Evolutionary conservation across 1,284 basidiomycete species (phyloP), one percentile per base, ranked within the genome.

Genomic region (Austroboletus olivaceoglutinosus): DNA sequence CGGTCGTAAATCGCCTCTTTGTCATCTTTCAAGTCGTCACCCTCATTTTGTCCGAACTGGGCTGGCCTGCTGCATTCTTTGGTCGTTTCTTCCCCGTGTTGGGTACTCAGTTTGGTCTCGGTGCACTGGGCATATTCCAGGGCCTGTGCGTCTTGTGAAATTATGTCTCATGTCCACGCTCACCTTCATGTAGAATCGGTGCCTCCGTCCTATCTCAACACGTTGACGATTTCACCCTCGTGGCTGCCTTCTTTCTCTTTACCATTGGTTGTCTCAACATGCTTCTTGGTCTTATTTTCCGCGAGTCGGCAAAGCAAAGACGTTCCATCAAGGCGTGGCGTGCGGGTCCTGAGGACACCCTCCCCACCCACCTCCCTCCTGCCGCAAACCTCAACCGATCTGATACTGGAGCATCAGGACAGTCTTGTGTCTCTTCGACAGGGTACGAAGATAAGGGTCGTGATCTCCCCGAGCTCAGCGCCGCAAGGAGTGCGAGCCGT

Each of bases 181-280:
- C 51, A 50, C 46, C 44, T 59, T 36, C 21, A 30, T 45, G 27
- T 53, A 82, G 81, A 49, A 89, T 94, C 62, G 87, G 88, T 16
- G 88, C 89, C 30, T 82, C 85, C 22, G 83, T 94, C 51, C 83
- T 94, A 49, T 90, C 89, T 13, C 90, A 93, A 67, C 87, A 86
- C 70, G 86, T 90, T 54, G 83, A 88, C 60, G 83, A 83, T 59
- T 93, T 95, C 73, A 85, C 91, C 21, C 88, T 93, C 63, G 89
- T 93, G 58, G 78, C 90, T 1, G 89, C 85, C 43, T 94, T 93
- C 80, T 83, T 93, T 73, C 80, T 94, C 55, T 94, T 94, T 73
- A 78, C 89, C 54, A 62, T 93, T 51, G 91, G 89, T 15, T 89
- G 89, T 67, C 68, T 93, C 49, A 91, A 95, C 76, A 83, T 92